Conservation (phyloP, 2,329 filamentous ascomycete species). For the Aspergillus ruber region DNA sequence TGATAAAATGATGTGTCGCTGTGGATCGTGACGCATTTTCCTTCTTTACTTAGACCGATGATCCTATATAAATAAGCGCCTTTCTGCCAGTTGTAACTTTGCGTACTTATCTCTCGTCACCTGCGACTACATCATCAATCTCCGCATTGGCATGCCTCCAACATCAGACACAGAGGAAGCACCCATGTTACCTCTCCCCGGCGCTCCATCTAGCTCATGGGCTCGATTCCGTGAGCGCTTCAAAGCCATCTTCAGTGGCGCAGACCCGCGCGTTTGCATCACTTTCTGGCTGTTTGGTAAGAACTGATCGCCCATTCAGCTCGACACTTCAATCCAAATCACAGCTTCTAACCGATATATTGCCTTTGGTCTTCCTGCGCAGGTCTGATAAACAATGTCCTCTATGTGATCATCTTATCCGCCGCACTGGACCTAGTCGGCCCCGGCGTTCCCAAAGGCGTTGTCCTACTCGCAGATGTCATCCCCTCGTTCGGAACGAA, state of each 20-base stretch:
- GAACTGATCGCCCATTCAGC: constrained; percentile 8
- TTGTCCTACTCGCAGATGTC: constrained; percentile 89
- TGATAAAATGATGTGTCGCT: neutral
- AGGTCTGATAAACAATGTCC: constrained; percentile 94
- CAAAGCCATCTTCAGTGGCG: constrained; percentile 56
- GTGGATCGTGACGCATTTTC: neutral
- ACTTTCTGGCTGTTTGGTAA: constrained; percentile 95
- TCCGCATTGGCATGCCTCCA: constrained; percentile 18
- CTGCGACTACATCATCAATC: neutral
- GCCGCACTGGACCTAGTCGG: constrained; percentile 94
- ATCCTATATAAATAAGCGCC: neutral
- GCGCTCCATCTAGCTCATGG: constrained; percentile 61
- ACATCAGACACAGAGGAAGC: constrained; percentile 15
- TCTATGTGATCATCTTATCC: constrained; percentile 94
- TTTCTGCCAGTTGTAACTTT: neutral
- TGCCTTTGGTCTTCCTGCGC: constrained; percentile 2
- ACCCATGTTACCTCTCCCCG: constrained; percentile 48
- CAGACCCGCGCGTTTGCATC: constrained; percentile 63
- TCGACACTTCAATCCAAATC: neutral
- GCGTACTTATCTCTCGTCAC: neutral
- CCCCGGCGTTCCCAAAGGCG: constrained; percentile 74
- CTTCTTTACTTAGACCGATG: neutral
- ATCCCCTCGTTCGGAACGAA: constrained; percentile 85
- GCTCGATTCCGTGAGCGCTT: constrained; percentile 64
- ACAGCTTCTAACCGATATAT: neutral